A percentile compares a stretch with the other conserved stretches of the same genome.
These are phyloP conservation scores for Calonectria fujianensis DNA, from an alignment of 2,329 filamentous ascomycete species.

Conservation along the genomic window DNA sequence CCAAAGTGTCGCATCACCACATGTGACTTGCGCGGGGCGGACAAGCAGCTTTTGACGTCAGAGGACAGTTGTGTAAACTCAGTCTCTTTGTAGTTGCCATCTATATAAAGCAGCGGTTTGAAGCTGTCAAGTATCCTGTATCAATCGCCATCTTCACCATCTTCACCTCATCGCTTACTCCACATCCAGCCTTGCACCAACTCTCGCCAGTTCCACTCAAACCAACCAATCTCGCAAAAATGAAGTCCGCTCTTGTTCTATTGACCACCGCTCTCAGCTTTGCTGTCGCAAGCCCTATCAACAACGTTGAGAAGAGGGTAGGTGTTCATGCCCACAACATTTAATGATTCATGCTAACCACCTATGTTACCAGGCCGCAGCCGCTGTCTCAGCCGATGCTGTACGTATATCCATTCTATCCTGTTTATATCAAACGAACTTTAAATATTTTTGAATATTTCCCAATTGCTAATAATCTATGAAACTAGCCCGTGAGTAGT, in stretches of 20 bases:
- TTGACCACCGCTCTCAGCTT: neutral
- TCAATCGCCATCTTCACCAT: neutral
- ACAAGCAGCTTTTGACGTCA: neutral
- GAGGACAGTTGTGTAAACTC: neutral
- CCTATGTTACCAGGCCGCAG: neutral
- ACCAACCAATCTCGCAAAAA: neutral
- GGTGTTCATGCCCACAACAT: neutral
- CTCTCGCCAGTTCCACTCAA: neutral
- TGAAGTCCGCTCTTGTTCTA: constrained; percentile 1
- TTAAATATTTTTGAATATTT: neutral
- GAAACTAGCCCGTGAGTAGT: neutral
- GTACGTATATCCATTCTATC: neutral
- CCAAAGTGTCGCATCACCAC: neutral
- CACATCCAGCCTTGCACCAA: neutral
- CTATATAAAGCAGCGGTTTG: neutral
- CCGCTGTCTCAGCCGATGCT: neutral
- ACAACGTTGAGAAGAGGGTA: neutral
- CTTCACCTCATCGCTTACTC: neutral
- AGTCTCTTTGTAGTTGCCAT: neutral
- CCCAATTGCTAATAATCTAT: neutral
- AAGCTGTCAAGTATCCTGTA: neutral
- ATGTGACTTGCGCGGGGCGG: neutral
- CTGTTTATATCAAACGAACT: neutral
- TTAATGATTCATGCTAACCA: neutral
- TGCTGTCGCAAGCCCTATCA: neutral